Conservation (phyloP, 805 yeast species). For the Hagleromyces aurorensis region DNA sequence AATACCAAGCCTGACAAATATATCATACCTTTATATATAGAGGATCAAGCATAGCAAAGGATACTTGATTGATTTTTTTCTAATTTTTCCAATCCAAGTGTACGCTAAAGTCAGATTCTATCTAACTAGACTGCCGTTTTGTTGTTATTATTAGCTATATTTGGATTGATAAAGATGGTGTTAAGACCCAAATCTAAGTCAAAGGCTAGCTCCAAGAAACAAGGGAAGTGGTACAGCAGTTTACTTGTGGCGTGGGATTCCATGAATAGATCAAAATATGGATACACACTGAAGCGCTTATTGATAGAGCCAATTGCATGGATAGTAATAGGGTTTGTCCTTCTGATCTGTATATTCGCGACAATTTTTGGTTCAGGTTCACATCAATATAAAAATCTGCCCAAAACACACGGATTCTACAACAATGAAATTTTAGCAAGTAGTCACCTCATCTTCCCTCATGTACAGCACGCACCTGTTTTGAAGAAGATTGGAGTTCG, state of each 20-base stretch:
- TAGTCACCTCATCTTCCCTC: conserved; percentile 58
- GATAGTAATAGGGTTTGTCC: conserved; percentile 6
- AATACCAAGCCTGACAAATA: too few species aligned
- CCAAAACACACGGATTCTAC: conserved; percentile 38
- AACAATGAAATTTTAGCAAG: conserved; percentile 40
- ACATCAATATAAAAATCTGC: conserved; percentile 12
- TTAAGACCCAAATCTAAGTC: conserved; percentile 25
- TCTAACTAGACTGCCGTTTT: conserved; percentile 3
- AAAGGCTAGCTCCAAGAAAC: conserved; percentile 9
- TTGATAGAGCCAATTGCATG: conserved; percentile 3
- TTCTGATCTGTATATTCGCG: conserved; percentile 16
- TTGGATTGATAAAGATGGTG: conserved; percentile 20
- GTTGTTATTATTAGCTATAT: conserved; percentile 15
- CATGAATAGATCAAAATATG: conserved; percentile 6
- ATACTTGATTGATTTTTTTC: too few species aligned
- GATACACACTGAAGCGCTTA: not conserved
- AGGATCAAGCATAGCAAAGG: too few species aligned
- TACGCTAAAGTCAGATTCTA: too few species aligned
- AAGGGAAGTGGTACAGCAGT: conserved; percentile 3
- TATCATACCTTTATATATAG: too few species aligned
- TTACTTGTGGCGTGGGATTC: conserved; percentile 10
- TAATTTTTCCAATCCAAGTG: too few species aligned
- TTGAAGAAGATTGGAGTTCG: conserved; percentile 50
- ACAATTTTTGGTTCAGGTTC: conserved; percentile 11
- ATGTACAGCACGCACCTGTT: conserved; percentile 59